A percentile compares a stretch with the other conserved stretches of the same genome.
Conservation (phyloP, 176 grass and related monocot species). For the Avena insularis region DNA sequence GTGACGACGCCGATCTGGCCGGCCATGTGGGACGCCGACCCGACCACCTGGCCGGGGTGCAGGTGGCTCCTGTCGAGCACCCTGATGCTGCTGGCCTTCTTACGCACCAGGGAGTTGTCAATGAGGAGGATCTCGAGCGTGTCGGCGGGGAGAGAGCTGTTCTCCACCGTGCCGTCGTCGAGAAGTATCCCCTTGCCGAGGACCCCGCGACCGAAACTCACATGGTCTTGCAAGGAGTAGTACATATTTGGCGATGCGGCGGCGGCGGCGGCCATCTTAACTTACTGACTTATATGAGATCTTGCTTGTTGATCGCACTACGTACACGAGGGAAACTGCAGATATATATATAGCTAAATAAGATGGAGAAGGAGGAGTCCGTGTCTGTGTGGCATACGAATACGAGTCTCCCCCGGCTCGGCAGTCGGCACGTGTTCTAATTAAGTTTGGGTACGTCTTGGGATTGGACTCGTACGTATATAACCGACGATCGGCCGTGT, state of each 20-base stretch:
- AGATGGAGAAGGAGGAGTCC: no score
- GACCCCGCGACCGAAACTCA: background rate
- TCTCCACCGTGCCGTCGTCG: no score
- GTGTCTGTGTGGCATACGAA: no score
- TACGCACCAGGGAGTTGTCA: background rate
- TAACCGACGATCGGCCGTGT: no score
- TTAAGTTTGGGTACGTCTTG: no score
- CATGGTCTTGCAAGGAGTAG: background rate
- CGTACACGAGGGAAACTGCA: no score
- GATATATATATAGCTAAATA: background rate
- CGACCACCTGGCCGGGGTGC: background rate
- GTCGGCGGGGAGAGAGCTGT: no score
- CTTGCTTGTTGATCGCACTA: no score
- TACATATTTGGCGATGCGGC: background rate
- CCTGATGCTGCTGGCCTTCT: background rate
- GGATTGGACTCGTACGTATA: no score
- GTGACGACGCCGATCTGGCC: constrained; percentile 18
- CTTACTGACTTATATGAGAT: background rate
- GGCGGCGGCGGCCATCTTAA: background rate
- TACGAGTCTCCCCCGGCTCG: no score
- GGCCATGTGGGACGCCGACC: background rate
- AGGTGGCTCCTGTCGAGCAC: background rate
- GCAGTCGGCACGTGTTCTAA: no score
- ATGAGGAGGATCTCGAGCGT: background rate
- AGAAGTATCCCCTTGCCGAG: no score